Conservation (phyloP, 495 filamentous ascomycete species). For the Aspergillus steynii region DNA sequence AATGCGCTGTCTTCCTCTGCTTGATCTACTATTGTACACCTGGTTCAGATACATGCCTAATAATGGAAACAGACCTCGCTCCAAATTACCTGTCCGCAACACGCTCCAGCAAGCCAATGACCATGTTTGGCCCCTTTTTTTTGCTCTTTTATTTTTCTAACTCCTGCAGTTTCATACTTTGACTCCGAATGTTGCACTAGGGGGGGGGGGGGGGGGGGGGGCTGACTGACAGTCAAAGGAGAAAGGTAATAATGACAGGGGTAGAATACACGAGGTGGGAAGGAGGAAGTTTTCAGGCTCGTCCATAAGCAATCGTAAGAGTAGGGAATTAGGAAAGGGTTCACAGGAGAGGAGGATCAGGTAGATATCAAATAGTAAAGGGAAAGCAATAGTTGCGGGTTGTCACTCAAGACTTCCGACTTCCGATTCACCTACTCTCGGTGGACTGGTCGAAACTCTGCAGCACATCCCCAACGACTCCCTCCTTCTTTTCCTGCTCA, state of each 20-base stretch:
- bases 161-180: background rate
- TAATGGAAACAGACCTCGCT: background rate
- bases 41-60: background rate
- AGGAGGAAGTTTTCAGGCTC: background rate
- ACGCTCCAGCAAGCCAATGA: background rate
- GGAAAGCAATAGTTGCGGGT: slow-evolving; percentile 8
- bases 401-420: background rate
- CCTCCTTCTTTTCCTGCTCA: slow-evolving; percentile 22
- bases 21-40: background rate
- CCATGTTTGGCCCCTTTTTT: background rate
- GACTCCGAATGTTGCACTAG: background rate
- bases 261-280: slow-evolving; percentile 1
- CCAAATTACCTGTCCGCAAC: background rate
- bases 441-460: slow-evolving; percentile 55
- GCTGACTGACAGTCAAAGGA: background rate
- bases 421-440: slow-evolving; percentile 12
- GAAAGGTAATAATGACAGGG: slow-evolving; percentile 8
- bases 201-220: too few relatives aligned
- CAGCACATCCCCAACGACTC: slow-evolving; percentile 51
- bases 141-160: slow-evolving; percentile 1
- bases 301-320: background rate
- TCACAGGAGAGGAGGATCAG: background rate
- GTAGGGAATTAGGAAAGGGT: slow-evolving; percentile 2
- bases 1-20: background rate
- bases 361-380: slow-evolving; percentile 4